Percentiles rank a stretch among this genome's conserved stretches.
These are phyloP conservation scores for Immersiporthe knoxdaviesiana DNA, from an alignment of 2,329 filamentous ascomycete species.

Conservation along the genomic window DNA sequence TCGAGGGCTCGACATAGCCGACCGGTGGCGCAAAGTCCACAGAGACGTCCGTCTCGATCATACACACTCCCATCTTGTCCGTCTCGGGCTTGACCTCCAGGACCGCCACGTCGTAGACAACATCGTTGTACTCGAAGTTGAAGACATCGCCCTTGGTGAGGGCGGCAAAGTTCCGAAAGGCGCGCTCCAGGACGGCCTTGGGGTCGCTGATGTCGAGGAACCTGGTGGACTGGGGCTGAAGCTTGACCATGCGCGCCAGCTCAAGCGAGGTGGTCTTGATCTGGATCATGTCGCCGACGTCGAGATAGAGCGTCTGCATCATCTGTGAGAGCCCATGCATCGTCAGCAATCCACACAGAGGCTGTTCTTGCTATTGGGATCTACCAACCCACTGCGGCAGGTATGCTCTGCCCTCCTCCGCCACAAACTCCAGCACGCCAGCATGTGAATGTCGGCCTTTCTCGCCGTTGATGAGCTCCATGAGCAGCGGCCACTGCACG, in stretches of 20 bases:
- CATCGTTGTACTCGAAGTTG: slow-evolving; percentile 95
- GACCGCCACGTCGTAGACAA: slow-evolving; percentile 89
- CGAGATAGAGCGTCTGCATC: slow-evolving; percentile 88
- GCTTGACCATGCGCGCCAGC: slow-evolving; percentile 89
- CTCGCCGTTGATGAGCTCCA: slow-evolving; percentile 91
- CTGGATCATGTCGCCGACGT: slow-evolving; percentile 92
- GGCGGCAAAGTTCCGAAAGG: slow-evolving; percentile 39
- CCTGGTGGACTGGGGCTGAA: slow-evolving; percentile 89
- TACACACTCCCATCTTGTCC: slow-evolving; percentile 84
- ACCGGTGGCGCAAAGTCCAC: slow-evolving; percentile 95
- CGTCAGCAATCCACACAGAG: neutral
- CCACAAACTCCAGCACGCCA: slow-evolving; percentile 95
- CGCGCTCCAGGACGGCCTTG: slow-evolving; percentile 94
- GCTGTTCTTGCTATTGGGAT: neutral
- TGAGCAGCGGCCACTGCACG: slow-evolving; percentile 95
- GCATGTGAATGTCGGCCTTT: slow-evolving; percentile 83
- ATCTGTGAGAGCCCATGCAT: slow-evolving; percentile 62
- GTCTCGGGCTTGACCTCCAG: slow-evolving; percentile 88
- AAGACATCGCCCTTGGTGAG: slow-evolving; percentile 81
- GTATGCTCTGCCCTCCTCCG: slow-evolving; percentile 95
- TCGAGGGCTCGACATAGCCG: slow-evolving; percentile 88
- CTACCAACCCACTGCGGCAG: slow-evolving; percentile 84
- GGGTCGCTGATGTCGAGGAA: slow-evolving; percentile 98
- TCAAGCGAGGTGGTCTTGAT: slow-evolving; percentile 93
- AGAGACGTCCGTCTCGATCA: slow-evolving; percentile 93